Conservation (phyloP, 371 early-diverging fungal species). For the Mucor indicus region DNA sequence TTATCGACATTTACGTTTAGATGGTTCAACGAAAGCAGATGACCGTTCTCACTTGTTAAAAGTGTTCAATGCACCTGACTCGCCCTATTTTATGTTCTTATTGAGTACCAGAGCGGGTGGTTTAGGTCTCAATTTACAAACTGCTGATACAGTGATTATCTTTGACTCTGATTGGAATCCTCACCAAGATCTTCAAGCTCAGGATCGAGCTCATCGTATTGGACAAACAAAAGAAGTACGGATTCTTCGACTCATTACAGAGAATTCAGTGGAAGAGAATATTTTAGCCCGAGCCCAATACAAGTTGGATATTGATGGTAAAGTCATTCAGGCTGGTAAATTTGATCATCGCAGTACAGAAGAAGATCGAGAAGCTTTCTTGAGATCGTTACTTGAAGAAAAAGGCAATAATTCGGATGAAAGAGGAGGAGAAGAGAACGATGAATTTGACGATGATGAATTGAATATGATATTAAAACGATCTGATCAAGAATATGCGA, state of each 20-base stretch:
- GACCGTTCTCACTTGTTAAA: constrained; percentile 85
- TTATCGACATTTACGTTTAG: constrained; percentile 87
- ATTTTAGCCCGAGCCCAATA: constrained; percentile 95
- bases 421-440: constrained; percentile 60
- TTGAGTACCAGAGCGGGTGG: constrained; percentile 99
- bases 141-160: constrained; percentile 99
- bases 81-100: constrained; percentile 90
- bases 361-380: constrained; percentile 88
- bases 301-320: constrained; percentile 96
- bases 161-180: constrained; percentile 99
- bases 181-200: constrained; percentile 99
- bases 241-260: constrained; percentile 95
- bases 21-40: constrained; percentile 94
- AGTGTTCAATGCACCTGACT: constrained; percentile 80
- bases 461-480: constrained; percentile 53
- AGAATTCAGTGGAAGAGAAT: constrained; percentile 95
- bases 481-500: constrained; percentile 45
- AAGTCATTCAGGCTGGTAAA: constrained; percentile 98
- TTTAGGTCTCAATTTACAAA: constrained; percentile 97
- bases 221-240: constrained; percentile 99
- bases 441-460: constrained; percentile 70
- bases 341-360: constrained; percentile 95
- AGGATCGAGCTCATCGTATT: constrained; percentile 99
- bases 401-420: constrained; percentile 54
- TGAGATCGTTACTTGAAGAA: constrained; percentile 83